These are phyloP conservation scores for Trametes meyenii DNA, from an alignment of 768 basidiomycete species.

Conservation along the genomic window DNA sequence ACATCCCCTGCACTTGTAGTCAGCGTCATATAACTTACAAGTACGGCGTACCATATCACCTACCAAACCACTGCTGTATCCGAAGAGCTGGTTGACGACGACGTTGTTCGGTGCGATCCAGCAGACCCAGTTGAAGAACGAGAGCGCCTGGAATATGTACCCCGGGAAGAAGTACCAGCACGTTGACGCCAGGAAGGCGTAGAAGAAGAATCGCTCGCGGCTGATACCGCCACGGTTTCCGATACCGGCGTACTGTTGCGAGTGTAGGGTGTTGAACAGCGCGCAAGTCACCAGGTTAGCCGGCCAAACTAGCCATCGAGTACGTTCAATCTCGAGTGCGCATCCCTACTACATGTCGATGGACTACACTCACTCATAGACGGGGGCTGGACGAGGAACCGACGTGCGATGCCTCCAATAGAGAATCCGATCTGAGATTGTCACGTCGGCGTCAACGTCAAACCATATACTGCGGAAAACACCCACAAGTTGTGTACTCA, in stretches of 20 bases:
- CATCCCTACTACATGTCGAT: neutral
- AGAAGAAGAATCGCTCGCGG: constrained; percentile 78
- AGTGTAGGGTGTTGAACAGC: constrained; percentile 77
- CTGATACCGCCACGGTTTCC: constrained; percentile 63
- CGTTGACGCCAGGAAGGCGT: constrained; percentile 57
- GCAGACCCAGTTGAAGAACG: constrained; percentile 82
- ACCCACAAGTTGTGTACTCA: constrained; percentile 74
- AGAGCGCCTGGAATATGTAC: constrained; percentile 82
- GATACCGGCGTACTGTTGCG: constrained; percentile 63
- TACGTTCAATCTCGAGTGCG: constrained; percentile 2
- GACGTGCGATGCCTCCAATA: constrained; percentile 72
- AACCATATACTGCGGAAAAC: constrained; percentile 35
- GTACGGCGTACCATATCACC: neutral
- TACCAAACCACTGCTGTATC: constrained; percentile 36
- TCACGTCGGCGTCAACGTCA: neutral
- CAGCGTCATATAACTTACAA: constrained; percentile 25
- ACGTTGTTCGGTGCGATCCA: constrained; percentile 49
- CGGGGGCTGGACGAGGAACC: constrained; percentile 70
- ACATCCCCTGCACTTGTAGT: constrained; percentile 45
- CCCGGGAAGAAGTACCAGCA: constrained; percentile 73
- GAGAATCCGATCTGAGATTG: constrained; percentile 72
- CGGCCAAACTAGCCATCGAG: constrained; percentile 59
- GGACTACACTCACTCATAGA: constrained; percentile 44
- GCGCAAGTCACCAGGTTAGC: constrained; percentile 74
- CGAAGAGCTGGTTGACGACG: constrained; percentile 57